Base-by-base conservation (phyloP, 2,329 filamentous ascomycete genomes). In the Raffaelea ambrosiae region DNA sequence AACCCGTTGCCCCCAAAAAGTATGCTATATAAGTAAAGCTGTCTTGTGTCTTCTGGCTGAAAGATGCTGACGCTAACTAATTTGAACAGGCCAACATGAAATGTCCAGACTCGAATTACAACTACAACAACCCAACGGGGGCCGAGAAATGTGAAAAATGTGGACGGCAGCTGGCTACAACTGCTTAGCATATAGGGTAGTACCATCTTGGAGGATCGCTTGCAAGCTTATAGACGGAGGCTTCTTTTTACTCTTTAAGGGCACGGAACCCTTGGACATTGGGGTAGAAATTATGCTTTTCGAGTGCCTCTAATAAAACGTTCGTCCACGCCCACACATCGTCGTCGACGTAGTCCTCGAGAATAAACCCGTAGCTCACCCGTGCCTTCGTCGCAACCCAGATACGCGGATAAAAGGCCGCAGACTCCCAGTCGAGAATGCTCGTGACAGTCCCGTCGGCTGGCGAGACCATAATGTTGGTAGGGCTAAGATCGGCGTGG, bases 21-120 rank as follows among this genome's bases (percentile, higher is more conserved):
- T n/a, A n/a, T n/a, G n/a, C n/a, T n/a, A n/a, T n/a, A n/a, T n/a
- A n/a, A n/a, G n/a, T n/a, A n/a, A n/a, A n/a, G n/a, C n/a, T n/a
- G n/a, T n/a, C n/a, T n/a, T n/a, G n/a, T n/a, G n/a, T n/a, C n/a
- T n/a, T n/a, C n/a, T n/a, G n/a, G n/a, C n/a, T n/a, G n/a, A n/a
- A n/a, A n/a, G n/a, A n/a, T n/a, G n/a, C n/a, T n/a, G n/a, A n/a
- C n/a, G n/a, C n/a, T n/a, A n/a, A n/a, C n/a, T n/a, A n/a, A n/a
- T n/a, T 33, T 33, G 16, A 33, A 33, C 16, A 33, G 31, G 31
- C 31, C 16, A 33, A 33, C 31, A 33, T 33, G 9, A 33, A 9
- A 9, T 9, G 31, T 33, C 51, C 1, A 62, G 9, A 16, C 31
- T 9, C 31, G 9, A 33, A 16, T 16, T 33, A 16, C 31, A 16